Conservation (phyloP, 2,329 filamentous ascomycete genomes). For the Aulographum hederae region DNA sequence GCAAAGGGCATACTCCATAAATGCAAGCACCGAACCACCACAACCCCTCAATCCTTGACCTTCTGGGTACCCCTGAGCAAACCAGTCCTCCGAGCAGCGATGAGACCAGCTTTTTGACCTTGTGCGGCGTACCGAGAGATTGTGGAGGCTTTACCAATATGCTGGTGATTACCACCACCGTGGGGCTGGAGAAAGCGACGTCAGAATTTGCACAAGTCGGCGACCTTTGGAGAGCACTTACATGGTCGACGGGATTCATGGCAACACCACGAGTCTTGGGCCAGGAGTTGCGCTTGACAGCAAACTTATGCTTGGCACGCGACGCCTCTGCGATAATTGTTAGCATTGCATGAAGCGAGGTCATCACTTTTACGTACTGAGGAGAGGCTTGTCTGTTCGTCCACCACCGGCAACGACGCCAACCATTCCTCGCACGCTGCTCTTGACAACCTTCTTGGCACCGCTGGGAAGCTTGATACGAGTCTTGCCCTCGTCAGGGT, state of each 20-base stretch:
- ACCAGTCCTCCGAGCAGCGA: conserved; percentile 98
- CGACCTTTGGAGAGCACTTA: conserved; percentile 19
- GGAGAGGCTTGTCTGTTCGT: conserved; percentile 97
- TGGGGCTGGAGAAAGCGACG: conserved; percentile 21
- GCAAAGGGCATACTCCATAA: neutral
- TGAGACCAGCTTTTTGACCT: conserved; percentile 99
- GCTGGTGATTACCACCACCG: conserved; percentile 93
- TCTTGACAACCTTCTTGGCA: conserved; percentile 97
- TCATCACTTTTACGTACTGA: conserved; percentile 43
- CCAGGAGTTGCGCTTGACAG: conserved; percentile 99
- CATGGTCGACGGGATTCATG: conserved; percentile 99
- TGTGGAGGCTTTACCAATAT: conserved; percentile 99
- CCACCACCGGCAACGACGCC: conserved; percentile 98
- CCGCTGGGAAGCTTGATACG: conserved; percentile 98
- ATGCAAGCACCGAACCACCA: conserved; percentile 9
- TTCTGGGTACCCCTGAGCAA: conserved; percentile 99
- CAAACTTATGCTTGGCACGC: conserved; percentile 99
- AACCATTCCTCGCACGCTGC: conserved; percentile 89
- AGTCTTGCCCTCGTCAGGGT: conserved; percentile 73
- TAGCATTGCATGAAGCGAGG: conserved; percentile 1
- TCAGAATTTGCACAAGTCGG: conserved; percentile 12
- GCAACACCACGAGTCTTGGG: conserved; percentile 99
- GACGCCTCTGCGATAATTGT: conserved; percentile 58
- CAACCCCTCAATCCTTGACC: conserved; percentile 63
- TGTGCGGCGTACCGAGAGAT: conserved; percentile 95